phyloP scores from a whole-genome alignment of 108 stramenopile genomes.

The Pseudonitzschia pungens region DNA sequence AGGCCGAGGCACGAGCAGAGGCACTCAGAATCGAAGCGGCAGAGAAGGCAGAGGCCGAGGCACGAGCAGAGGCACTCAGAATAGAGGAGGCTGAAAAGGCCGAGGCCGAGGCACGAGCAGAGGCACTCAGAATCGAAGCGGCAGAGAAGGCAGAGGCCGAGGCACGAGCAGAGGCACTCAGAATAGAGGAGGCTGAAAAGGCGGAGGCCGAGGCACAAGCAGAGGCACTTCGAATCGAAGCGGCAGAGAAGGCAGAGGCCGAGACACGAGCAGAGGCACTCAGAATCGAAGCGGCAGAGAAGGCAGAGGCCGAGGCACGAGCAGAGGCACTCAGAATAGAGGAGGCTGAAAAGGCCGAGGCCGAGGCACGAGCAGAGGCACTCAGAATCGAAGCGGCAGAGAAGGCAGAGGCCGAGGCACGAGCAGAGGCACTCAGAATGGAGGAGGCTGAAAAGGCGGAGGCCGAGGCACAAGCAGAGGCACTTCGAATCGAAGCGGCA shows the following conservation, averaged over 20 bases:
- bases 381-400: neutral
- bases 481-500: neutral
- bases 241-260: no score
- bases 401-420: neutral
- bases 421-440: neutral
- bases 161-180: neutral
- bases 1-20: neutral
- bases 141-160: neutral
- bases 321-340: no score
- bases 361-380: no score
- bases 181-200: neutral
- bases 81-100: neutral
- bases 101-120: neutral
- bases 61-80: neutral
- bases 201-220: neutral
- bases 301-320: neutral
- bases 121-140: neutral
- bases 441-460: neutral
- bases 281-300: neutral
- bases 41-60: neutral
- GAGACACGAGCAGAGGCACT: no score
- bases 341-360: no score
- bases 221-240: neutral
- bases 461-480: neutral
- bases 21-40: neutral